These are phyloP conservation scores for Dicorynia guianensis DNA, from an alignment of 306 rosid species.

Conservation along the genomic window DNA sequence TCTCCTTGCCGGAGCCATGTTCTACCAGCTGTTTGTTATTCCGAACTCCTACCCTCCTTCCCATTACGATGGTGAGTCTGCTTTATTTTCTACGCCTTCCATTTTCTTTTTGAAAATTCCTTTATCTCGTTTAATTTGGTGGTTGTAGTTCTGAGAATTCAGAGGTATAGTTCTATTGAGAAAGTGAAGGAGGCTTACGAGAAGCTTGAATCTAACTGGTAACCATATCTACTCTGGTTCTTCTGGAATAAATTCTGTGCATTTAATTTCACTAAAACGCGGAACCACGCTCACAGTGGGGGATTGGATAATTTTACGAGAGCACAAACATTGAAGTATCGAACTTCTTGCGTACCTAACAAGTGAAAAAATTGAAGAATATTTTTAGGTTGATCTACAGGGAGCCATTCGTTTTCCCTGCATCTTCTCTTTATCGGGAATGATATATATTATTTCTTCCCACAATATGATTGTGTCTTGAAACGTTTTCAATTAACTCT, in stretches of 20 bases:
- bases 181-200: constrained; percentile 70
- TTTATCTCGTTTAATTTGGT: constrained; percentile 4
- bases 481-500: not conserved
- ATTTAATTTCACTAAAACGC: not conserved
- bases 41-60: constrained; percentile 88
- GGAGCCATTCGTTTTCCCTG: too few relatives aligned
- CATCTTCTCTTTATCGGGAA: too few relatives aligned
- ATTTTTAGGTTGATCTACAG: too few relatives aligned
- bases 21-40: constrained; percentile 77
- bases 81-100: not conserved
- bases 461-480: too few relatives aligned
- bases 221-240: constrained; percentile 13
- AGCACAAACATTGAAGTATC: too few relatives aligned
- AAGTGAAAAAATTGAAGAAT: not conserved
- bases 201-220: constrained; percentile 68
- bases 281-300: not conserved
- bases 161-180: constrained; percentile 61
- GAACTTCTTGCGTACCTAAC: not conserved
- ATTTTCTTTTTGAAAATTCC: not conserved
- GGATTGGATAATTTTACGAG: not conserved
- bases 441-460: too few relatives aligned
- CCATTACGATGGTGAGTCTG: constrained; percentile 71
- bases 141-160: constrained; percentile 63
- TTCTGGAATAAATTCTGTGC: not conserved
- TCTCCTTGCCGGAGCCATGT: constrained; percentile 71